Conservation (phyloP, 768 basidiomycete genomes). For the Xerocomellus dryophilus region DNA sequence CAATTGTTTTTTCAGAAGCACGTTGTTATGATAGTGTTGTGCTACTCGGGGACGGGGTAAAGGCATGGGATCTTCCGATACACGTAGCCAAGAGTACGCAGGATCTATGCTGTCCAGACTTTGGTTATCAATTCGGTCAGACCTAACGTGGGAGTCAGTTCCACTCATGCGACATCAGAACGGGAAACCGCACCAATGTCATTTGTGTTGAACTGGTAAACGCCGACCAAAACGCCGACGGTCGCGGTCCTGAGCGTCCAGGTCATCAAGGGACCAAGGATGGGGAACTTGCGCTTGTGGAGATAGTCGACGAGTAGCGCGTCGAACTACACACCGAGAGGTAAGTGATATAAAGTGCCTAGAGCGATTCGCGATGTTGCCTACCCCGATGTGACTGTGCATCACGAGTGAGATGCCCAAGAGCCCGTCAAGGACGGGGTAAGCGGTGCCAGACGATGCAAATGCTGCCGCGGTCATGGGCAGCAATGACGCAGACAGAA, state of each 20-base stretch:
- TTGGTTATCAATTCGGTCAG: conserved; percentile 81
- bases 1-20: neutral
- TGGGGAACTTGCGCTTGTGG: conserved; percentile 91
- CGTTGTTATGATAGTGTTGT: neutral
- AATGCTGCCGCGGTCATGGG: conserved; percentile 88
- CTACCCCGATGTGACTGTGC: conserved; percentile 93
- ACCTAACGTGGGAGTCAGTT: conserved; percentile 44
- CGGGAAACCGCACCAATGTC: conserved; percentile 77
- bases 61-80: neutral
- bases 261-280: conserved; percentile 60
- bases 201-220: conserved; percentile 98
- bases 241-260: conserved; percentile 82
- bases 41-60: neutral
- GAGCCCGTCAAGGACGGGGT: conserved; percentile 88
- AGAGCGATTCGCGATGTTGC: conserved; percentile 15
- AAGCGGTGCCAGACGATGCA: conserved; percentile 66
- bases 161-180: conserved; percentile 1
- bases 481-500: conserved; percentile 82
- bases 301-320: conserved; percentile 81
- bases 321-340: conserved; percentile 56
- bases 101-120: conserved; percentile 71
- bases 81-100: neutral
- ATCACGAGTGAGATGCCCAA: conserved; percentile 85
- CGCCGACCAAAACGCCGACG: conserved; percentile 77
- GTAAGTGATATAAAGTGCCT: neutral